Conservation (phyloP, 2,329 filamentous ascomycete genomes). For the Pseudopithomyces maydicus region DNA sequence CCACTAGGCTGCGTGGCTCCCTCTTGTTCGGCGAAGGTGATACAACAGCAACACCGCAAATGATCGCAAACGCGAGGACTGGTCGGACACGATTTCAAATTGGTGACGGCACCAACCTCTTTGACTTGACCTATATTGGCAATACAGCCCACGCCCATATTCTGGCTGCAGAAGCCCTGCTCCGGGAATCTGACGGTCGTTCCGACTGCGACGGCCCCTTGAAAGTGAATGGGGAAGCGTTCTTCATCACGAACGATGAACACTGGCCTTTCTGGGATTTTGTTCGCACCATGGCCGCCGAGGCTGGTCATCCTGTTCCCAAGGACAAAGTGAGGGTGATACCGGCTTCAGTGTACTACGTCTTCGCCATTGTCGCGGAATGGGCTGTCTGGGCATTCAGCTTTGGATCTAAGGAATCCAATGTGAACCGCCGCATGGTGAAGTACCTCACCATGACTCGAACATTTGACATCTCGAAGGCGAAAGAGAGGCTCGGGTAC, state of each 20-base stretch:
- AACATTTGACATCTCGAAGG: constrained; percentile 15
- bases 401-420: constrained; percentile 6
- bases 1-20: not conserved
- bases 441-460: constrained; percentile 3
- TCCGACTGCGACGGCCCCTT: not conserved
- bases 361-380: constrained; percentile 6
- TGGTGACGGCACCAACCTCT: constrained; percentile 14
- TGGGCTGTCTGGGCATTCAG: constrained; percentile 9
- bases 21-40: constrained; percentile 13
- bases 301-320: constrained; percentile 6
- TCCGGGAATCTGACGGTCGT: not conserved
- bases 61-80: constrained; percentile 2
- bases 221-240: constrained; percentile 13
- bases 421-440: constrained; percentile 8
- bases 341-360: constrained; percentile 1
- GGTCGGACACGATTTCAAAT: not conserved
- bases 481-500: constrained; percentile 6
- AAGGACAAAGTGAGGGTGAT: constrained; percentile 11
- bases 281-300: constrained; percentile 1
- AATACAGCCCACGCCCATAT: constrained; percentile 11
- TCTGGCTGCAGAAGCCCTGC: constrained; percentile 9
- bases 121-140: constrained; percentile 13
- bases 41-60: not conserved
- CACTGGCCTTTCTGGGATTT: constrained; percentile 18
- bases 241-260: constrained; percentile 15